Base-by-base conservation (phyloP, 352 stramenopile genomes). In the Phytopythium oedochilum region DNA sequence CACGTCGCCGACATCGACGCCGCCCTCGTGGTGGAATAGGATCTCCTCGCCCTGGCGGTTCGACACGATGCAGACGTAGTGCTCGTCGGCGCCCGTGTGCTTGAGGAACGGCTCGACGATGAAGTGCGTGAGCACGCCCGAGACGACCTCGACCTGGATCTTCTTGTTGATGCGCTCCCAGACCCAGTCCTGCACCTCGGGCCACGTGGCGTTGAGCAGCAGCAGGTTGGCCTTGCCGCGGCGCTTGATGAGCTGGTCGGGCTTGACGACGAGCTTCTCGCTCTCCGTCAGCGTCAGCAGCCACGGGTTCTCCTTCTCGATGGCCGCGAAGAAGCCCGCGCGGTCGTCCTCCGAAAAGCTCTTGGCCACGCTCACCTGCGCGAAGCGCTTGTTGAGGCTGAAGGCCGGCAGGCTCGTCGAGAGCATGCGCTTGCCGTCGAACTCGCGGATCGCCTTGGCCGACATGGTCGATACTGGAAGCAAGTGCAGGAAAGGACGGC, bases 21-120 rank as follows among this genome's bases (percentile, higher is more conserved):
- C 96, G 39, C 96, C 96, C 60, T 98, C 89, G 59, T 97, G 88
- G 71, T 96, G 89, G 75, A 98, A 99, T 2, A 98, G 75, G 49
- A 99, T 96, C 75, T 98, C 90, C 60, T 99, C 95, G 14, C 92
- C 94, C 32, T 96, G 75, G 51, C 94, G 84, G 67, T 98, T 96
- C 50, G 86, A 97, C 34, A 96, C 85, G 60, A 99, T 97, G 73
- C 94, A 98, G 61, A 99, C 78, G 65, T 99, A 99, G 82, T 98
- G 97, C 73, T 99, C 96, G 58, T 99, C 95, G 0, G 69, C 66
- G 47, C 84, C 78, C 20, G 73, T 70, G 78, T 99, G 96, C 47
- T 94, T 89, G 45, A 98, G 58, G 62, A 98, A 98, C n/a, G 95
- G 94, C 74, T 99, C 96, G 23, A 99, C 89, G 55, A 99, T 98